Conservation (phyloP, 192 early-diverging fungal species). For the Podila minutissima region DNA sequence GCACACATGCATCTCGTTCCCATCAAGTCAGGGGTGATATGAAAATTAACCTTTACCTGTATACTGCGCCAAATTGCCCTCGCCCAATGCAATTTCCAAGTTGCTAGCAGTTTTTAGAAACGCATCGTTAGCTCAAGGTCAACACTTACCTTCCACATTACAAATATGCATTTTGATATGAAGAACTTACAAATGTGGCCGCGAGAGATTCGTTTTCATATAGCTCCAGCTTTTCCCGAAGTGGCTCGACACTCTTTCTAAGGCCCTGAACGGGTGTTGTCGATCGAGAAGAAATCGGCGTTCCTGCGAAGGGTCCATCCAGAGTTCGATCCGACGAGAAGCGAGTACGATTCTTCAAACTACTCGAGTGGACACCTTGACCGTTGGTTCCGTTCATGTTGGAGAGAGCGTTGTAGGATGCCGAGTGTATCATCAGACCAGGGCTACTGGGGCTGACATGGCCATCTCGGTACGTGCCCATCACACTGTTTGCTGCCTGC, state of each 20-base stretch:
- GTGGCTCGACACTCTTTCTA: slow-evolving; percentile 21
- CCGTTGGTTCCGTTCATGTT: background rate
- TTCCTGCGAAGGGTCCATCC: slow-evolving; percentile 17
- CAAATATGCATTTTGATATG: slow-evolving; percentile 1
- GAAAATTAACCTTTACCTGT: slow-evolving; percentile 56
- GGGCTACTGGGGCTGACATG: slow-evolving; percentile 26
- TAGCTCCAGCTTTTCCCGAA: slow-evolving; percentile 35
- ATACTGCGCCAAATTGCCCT: slow-evolving; percentile 92
- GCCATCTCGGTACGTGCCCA: slow-evolving; percentile 26
- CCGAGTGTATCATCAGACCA: slow-evolving; percentile 20
- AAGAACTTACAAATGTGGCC: slow-evolving; percentile 57
- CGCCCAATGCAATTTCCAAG: slow-evolving; percentile 91
- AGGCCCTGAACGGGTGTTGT: slow-evolving; percentile 37
- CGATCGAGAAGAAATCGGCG: slow-evolving; percentile 22
- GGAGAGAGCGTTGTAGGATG: slow-evolving; percentile 33
- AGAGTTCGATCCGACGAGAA: slow-evolving; percentile 22
- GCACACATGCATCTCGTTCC: background rate
- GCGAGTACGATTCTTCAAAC: slow-evolving; percentile 25
- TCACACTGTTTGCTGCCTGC: slow-evolving; percentile 37
- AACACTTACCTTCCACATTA: no score
- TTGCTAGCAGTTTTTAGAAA: slow-evolving; percentile 31
- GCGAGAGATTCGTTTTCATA: slow-evolving; percentile 51
- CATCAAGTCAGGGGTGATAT: background rate
- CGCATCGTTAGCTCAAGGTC: no score
- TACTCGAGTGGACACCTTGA: background rate